phyloP scores from a whole-genome alignment of 768 basidiomycete species.

The Artomyces pyxidatus region DNA sequence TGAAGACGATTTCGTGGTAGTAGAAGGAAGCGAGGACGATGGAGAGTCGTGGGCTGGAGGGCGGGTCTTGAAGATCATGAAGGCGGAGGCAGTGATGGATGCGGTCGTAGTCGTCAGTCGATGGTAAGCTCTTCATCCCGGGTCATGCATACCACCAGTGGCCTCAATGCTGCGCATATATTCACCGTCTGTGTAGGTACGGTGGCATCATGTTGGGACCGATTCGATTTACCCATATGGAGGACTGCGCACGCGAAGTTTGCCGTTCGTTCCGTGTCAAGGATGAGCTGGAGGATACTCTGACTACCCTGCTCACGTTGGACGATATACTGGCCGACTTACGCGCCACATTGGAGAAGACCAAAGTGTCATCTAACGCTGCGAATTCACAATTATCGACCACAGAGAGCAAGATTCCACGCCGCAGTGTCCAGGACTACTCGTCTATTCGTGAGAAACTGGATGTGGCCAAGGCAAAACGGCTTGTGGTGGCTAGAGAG shows the following conservation, averaged over 20 bases:
- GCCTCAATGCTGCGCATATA: not conserved
- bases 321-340: slow-evolving; percentile 55
- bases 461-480: slow-evolving; percentile 56
- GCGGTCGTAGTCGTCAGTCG: slow-evolving; percentile 74
- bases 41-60: slow-evolving; percentile 68
- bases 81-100: slow-evolving; percentile 61
- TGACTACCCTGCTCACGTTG: slow-evolving; percentile 47
- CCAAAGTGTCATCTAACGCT: slow-evolving; percentile 1
- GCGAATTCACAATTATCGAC: slow-evolving; percentile 1
- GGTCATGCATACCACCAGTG: no score
- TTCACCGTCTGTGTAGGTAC: slow-evolving; percentile 39
- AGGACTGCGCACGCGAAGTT: slow-evolving; percentile 66
- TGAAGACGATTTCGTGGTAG: slow-evolving; percentile 69
- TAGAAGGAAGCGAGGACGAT: slow-evolving; percentile 61
- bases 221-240: slow-evolving; percentile 66
- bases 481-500: slow-evolving; percentile 63
- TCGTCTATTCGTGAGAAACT: slow-evolving; percentile 26
- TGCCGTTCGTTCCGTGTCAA: slow-evolving; percentile 57
- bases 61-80: slow-evolving; percentile 59
- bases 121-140: slow-evolving; percentile 41
- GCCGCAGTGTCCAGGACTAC: slow-evolving; percentile 34
- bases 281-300: slow-evolving; percentile 60
- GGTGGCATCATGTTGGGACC: slow-evolving; percentile 79
- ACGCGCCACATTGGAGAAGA: slow-evolving; percentile 37
- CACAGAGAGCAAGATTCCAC: slow-evolving; percentile 8